These are phyloP conservation scores for Penicillium coffeae DNA, from an alignment of 495 filamentous ascomycete genomes.

Conservation along the genomic window DNA sequence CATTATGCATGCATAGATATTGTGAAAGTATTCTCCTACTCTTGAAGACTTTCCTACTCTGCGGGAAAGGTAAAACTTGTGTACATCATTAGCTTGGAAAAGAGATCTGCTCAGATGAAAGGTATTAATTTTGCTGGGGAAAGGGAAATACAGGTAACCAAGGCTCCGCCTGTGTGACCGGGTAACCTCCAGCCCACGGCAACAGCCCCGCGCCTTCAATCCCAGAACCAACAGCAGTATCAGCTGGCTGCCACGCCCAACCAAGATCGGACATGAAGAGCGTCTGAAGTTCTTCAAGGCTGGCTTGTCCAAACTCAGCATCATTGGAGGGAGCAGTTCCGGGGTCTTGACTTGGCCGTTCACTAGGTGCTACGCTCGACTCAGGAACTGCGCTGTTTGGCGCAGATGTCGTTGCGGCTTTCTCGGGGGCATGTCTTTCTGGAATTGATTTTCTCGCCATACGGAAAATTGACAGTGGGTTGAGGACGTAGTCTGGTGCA, in stretches of 20 bases:
- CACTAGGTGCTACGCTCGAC: slow-evolving; percentile 1
- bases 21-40: background rate
- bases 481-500: slow-evolving; percentile 31
- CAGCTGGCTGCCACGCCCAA: slow-evolving; percentile 34
- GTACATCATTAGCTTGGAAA: too few species aligned
- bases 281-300: slow-evolving; percentile 24
- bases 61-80: too few species aligned
- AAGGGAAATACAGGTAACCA: slow-evolving; percentile 31
- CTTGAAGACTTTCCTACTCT: background rate
- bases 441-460: slow-evolving; percentile 31
- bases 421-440: slow-evolving; percentile 31
- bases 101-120: too few species aligned
- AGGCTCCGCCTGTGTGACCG: slow-evolving; percentile 16
- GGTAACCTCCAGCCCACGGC: slow-evolving; percentile 29
- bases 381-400: slow-evolving; percentile 15
- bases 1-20: background rate
- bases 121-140: slow-evolving; percentile 17
- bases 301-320: slow-evolving; percentile 11
- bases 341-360: background rate
- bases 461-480: slow-evolving; percentile 29
- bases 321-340: background rate
- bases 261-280: slow-evolving; percentile 33
- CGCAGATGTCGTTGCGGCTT: slow-evolving; percentile 13
- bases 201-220: slow-evolving; percentile 23
- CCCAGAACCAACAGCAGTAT: slow-evolving; percentile 28